Evolutionary conservation across 345 rosid genomes (phyloP), one percentile per base, ranked within the genome.

Genomic region (Gossypioides kirkii): DNA sequence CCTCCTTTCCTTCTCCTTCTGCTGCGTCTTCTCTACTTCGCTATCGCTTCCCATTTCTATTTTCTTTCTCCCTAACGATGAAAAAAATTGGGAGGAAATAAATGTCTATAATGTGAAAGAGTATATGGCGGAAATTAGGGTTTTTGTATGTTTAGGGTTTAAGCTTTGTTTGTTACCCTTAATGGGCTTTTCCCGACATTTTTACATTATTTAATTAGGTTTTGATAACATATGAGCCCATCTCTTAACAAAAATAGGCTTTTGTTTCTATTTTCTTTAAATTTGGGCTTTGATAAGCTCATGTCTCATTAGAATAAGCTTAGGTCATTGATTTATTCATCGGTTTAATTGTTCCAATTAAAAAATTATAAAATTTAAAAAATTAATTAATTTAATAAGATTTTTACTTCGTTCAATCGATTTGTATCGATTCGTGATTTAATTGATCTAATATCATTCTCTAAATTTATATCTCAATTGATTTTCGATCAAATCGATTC

Each of bases 31-130:
- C 82, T 88, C 97, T 41, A 85, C 84, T 82, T 90, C 97, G n/a
- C 86, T 84, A n/a, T 88, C 95, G 83, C 94, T 94, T 76, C 92
- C 98, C 87, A 93, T 91, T 17, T 74, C 58, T 9, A 18, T 68
- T 18, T 9, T 61, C 22, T 11, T 64, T 61, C 7, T 20, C 69
- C 0, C 67, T n/a, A 36, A 64, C 17, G 14, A 64, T 18, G 28
- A 32, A 59, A 26, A 36, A 16, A 3, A 32, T 32, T 32, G 38
- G 38, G 10, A n/a, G 52, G 52, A 47, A 47, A 47, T 12, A 47
- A 3, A 47, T 2, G 38, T 32, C 38, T 64, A 22, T 22, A 54
- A 18, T 8, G n/a, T 11, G 28, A 18, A 20, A 20, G 50, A 41
- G 22, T 13, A n/a, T 0, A 41, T 6, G 69, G 50, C 41, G 5